A percentile compares a stretch with the other conserved stretches of the same genome.
These are phyloP conservation scores for Eimeria zaria DNA, from an alignment of 169 alveolate genomes.

Conservation along the genomic window DNA sequence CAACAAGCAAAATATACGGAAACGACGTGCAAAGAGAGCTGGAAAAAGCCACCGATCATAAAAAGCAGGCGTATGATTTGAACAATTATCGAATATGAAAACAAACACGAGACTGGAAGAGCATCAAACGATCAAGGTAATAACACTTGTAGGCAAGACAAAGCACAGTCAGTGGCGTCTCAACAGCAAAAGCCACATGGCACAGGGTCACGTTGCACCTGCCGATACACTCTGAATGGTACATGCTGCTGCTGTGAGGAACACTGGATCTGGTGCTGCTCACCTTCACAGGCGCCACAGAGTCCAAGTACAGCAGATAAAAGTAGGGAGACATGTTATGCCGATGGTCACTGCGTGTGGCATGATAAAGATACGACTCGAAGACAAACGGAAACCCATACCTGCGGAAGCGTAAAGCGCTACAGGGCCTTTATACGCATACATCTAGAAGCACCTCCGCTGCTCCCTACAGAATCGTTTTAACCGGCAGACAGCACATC, in stretches of 20 bases:
- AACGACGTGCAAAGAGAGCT: neutral
- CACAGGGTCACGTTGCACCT: neutral
- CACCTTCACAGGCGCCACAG: conserved; percentile 89
- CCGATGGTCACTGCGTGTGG: conserved; percentile 98
- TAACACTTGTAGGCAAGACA: neutral
- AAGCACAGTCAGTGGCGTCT: neutral
- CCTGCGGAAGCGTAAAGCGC: conserved; percentile 64
- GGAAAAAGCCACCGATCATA: neutral
- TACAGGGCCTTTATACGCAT: neutral
- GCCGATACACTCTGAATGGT: neutral
- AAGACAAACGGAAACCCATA: conserved; percentile 86
- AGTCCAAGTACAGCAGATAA: conserved; percentile 95
- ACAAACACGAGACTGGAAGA: neutral
- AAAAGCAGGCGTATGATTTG: neutral
- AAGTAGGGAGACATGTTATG: conserved; percentile 99
- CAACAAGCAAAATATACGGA: neutral
- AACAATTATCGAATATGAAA: neutral
- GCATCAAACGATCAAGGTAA: neutral
- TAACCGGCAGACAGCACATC: neutral
- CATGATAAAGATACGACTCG: conserved; percentile 97
- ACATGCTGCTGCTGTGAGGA: neutral
- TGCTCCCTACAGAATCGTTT: neutral
- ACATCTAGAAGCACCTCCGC: neutral
- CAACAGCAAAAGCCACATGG: neutral
- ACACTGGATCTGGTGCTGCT: neutral